Percentiles rank a stretch among this genome's conserved stretches.
These are phyloP conservation scores for Pichia sorboxylosa DNA, from an alignment of 1,139 yeast species.

Conservation along the genomic window DNA sequence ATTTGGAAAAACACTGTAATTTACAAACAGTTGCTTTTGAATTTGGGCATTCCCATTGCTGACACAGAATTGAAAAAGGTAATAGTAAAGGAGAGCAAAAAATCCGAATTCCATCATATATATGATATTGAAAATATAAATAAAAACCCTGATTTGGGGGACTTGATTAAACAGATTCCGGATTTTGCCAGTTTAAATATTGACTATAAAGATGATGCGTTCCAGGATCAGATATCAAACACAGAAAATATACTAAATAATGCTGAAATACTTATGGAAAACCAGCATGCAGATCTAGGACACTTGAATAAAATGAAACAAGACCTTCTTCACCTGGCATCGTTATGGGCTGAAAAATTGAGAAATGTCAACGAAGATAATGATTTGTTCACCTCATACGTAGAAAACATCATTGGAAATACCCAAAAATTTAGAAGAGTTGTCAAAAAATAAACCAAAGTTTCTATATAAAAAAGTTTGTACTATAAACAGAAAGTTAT, in stretches of 20 bases:
- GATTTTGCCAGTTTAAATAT: slow-evolving; percentile 12
- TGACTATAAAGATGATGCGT: slow-evolving; percentile 4
- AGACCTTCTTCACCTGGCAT: slow-evolving; percentile 13
- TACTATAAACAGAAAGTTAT: not conserved
- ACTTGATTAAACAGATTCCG: slow-evolving; percentile 10
- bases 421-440: slow-evolving; percentile 23
- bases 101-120: slow-evolving; percentile 7
- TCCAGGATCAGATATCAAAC: not conserved
- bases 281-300: slow-evolving; percentile 6
- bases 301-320: slow-evolving; percentile 12
- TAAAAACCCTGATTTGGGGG: not conserved
- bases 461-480: not conserved
- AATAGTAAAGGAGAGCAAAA: not conserved
- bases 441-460: not conserved
- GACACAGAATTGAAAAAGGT: slow-evolving; percentile 12
- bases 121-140: slow-evolving; percentile 8
- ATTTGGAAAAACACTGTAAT: slow-evolving; percentile 23
- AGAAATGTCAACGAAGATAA: slow-evolving; percentile 18
- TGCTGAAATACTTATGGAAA: not conserved
- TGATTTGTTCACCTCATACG: slow-evolving; percentile 22
- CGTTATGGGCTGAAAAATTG: slow-evolving; percentile 18
- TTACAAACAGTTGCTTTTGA: slow-evolving; percentile 20
- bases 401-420: slow-evolving; percentile 25
- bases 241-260: not conserved
- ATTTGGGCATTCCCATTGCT: slow-evolving; percentile 21